These are phyloP conservation scores for Candida cerambycidarum DNA, from an alignment of 805 yeast genomes.

Conservation along the genomic window DNA sequence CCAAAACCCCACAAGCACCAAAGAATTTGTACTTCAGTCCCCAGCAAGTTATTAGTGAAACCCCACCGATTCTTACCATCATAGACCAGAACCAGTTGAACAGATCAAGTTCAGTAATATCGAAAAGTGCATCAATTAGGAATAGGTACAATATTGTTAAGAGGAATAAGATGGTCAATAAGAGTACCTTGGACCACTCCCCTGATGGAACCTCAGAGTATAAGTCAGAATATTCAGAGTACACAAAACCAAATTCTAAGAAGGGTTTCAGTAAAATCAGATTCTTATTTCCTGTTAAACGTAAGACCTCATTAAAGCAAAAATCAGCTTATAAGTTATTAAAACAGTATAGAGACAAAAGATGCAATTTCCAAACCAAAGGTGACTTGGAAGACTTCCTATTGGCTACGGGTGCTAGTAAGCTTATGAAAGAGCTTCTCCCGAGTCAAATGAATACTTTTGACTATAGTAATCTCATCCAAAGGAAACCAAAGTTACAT, in stretches of 20 bases:
- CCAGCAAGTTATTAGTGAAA: not conserved
- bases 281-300: conserved; percentile 35
- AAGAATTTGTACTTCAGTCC: not conserved
- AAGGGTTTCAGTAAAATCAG: conserved; percentile 1
- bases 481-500: conserved; percentile 17
- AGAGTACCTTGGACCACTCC: too few relatives aligned
- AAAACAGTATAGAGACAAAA: conserved; percentile 10
- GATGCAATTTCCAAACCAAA: conserved; percentile 22
- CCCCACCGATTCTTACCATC: conserved; percentile 26
- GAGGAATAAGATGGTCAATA: conserved; percentile 28
- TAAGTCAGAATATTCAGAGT: not conserved
- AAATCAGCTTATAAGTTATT: conserved; percentile 13
- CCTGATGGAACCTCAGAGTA: too few relatives aligned
- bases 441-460: conserved; percentile 30
- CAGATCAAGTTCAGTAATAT: conserved; percentile 30
- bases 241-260: not conserved
- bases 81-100: conserved; percentile 20
- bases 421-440: conserved; percentile 26
- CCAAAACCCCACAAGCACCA: conserved; percentile 8
- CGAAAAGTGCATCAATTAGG: conserved; percentile 30
- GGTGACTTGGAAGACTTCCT: conserved; percentile 23
- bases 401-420: conserved; percentile 18
- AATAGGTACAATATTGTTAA: conserved; percentile 29
- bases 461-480: conserved; percentile 18
- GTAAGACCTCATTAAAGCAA: conserved; percentile 32